Base-by-base conservation (phyloP, 2,329 filamentous ascomycete species). In the Talaromyces marneffei region DNA sequence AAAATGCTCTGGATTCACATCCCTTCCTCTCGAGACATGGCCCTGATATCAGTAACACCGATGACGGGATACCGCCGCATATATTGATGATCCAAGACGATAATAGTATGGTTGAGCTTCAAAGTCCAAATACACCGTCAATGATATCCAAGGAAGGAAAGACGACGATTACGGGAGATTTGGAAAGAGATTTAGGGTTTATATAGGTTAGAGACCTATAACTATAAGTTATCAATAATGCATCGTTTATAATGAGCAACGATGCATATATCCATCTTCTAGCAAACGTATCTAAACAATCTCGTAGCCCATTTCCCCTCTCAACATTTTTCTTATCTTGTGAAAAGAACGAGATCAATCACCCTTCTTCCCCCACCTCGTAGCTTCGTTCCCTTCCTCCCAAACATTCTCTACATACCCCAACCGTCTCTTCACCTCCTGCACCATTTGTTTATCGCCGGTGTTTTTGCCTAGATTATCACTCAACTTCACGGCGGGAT, bases 401-500 rank as follows among this genome's bases (percentile, higher is more conserved):
- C 94, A 97, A 29, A 85, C 81, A 67, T 89, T 88, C 77, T 97
- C 93, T 4, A 88, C 82, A 71, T 99, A 97, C 0, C 92, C 92
- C 44, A 97, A 82, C 65, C 89, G 83, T 69, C 84, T 82, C 83
- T 99, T 99, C 64, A 97, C 92, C 66, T 87, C 85, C 61, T 87
- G 81, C 0, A 99, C 90, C 1, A 88, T 90, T 20, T 82, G 82
- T 68, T 86, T 85, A 71, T 97, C 89, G 7, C 94, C 94, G 0
- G 92, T 97, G 71, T 99, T 99, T 82, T 99, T 99, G 50, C 92
- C 85, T 66, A 88, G 83, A 71, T 97, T 97, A 74, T 93, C 89
- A 65, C 87, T 97, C 67, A 99, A 90, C 80, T 99, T 99, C 71
- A 99, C 86, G 2, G 94, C 92, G 0, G 88, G 85, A 52, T 87